Evolutionary conservation across 2,329 filamentous ascomycete genomes (phyloP), one percentile per base, ranked within the genome.

Genomic region (Fusarium hostae): DNA sequence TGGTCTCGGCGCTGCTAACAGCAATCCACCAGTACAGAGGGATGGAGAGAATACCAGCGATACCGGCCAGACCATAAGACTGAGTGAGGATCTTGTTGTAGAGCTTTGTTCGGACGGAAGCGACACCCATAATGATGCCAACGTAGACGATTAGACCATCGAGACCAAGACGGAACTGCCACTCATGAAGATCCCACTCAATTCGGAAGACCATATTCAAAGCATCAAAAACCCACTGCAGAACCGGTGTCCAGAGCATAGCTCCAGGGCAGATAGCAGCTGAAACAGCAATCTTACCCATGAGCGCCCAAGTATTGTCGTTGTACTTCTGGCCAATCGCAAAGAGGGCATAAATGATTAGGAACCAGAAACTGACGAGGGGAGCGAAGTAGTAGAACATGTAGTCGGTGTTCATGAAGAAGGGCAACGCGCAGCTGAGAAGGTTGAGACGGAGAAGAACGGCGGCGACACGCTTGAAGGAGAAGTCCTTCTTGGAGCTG

Each of bases 301-400:
- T 43, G 2, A 90, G 71, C 20, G 83, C 83, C 12, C 75, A 73
- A 1, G 82, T 73, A 50, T 82, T 82, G 16, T 79, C 75, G 71
- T 89, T 90, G 65, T 78, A 76, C 37, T 67, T 73, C 10, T 78
- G 78, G n/a, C 80, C 81, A 26, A 85, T 75, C 15, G 82, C 79
- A 47, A 91, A 80, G 6, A 87, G 89, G 37, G 81, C 71, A 72
- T 85, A 91, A 11, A 88, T 80, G 24, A 89, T 79, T 4, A 89
- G 68, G 75, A 90, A 91, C 87, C 89, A 92, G 76, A 91, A 89
- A 44, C 84, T 89, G 39, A 86, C 82, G 1, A 90, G 80, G 0
- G 87, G 85, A 2, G 88, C 83, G 69, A 91, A 89, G 77, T 88
- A 87, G 76, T 91, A 91, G 39, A 75, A 72, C 68, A 79, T 77